These are phyloP conservation scores for Polyporus arcularius DNA, from an alignment of 768 basidiomycete species.

Conservation along the genomic window DNA sequence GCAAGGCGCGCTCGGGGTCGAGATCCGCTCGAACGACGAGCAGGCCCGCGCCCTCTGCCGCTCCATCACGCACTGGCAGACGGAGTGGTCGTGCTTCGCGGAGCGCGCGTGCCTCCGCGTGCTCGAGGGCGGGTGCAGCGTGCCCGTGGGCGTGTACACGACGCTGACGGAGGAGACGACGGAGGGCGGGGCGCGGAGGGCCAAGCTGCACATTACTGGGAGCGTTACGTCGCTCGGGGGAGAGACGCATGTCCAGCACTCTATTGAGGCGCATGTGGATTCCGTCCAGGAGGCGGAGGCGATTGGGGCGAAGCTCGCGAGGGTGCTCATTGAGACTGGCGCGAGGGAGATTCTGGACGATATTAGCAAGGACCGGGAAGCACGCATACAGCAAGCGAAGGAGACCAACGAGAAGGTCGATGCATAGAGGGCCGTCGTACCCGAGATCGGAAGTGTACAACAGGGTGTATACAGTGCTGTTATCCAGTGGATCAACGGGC, in stretches of 20 bases:
- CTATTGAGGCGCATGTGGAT: slow-evolving; percentile 51
- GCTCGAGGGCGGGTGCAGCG: slow-evolving; percentile 95
- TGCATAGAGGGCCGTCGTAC: background rate
- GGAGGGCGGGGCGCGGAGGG: slow-evolving; percentile 31
- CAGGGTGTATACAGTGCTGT: too few relatives aligned
- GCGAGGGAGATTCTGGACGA: slow-evolving; percentile 82
- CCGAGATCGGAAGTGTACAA: too few relatives aligned
- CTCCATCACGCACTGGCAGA: slow-evolving; percentile 72
- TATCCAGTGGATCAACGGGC: too few relatives aligned
- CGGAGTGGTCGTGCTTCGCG: slow-evolving; percentile 74
- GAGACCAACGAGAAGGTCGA: slow-evolving; percentile 13
- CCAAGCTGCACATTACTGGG: slow-evolving; percentile 63
- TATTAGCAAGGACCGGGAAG: slow-evolving; percentile 67
- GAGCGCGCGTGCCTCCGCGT: slow-evolving; percentile 89
- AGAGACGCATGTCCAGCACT: slow-evolving; percentile 65
- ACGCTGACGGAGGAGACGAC: slow-evolving; percentile 36
- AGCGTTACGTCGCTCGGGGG: slow-evolving; percentile 88
- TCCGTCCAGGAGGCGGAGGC: slow-evolving; percentile 62
- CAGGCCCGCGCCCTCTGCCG: slow-evolving; percentile 64
- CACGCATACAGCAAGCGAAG: slow-evolving; percentile 25
- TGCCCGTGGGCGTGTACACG: slow-evolving; percentile 85
- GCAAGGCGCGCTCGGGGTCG: slow-evolving; percentile 89
- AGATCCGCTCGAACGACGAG: slow-evolving; percentile 71
- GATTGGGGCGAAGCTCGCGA: slow-evolving; percentile 69
- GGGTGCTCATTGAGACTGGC: slow-evolving; percentile 63